Evolutionary conservation across 140 eudicot species (phyloP).

Genomic region (Anethum foeniculum): DNA sequence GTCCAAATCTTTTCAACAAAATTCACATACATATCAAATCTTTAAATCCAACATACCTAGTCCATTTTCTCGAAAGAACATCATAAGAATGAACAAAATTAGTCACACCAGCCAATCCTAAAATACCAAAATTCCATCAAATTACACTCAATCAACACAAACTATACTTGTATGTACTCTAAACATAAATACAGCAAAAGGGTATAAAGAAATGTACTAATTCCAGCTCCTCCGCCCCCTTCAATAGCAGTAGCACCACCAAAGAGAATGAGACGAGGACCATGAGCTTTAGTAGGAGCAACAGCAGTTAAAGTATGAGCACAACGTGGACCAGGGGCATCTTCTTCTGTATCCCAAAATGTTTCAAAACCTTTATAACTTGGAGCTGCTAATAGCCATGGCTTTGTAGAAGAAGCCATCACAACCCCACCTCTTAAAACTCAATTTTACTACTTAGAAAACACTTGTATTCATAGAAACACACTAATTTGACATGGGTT

Average conservation of each 20-base stretch:
- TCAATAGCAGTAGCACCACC: constrained; percentile 99
- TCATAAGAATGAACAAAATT: constrained; percentile 86
- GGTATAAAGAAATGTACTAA: constrained; percentile 30
- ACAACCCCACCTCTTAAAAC: background rate
- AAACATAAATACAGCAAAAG: background rate
- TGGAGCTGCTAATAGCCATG: constrained; percentile 93
- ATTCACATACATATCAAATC: background rate
- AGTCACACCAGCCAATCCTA: constrained; percentile 97
- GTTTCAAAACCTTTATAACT: constrained; percentile 51
- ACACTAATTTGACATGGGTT: background rate
- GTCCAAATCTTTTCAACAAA: constrained; percentile 3
- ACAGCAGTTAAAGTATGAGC: constrained; percentile 93
- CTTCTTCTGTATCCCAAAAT: constrained; percentile 86
- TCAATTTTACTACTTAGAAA: background rate
- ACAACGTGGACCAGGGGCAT: constrained; percentile 93
- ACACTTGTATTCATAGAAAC: background rate
- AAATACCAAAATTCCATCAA: constrained; percentile 11
- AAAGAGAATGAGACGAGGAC: constrained; percentile 82
- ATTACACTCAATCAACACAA: background rate
- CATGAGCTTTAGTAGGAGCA: constrained; percentile 74
- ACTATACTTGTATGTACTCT: constrained; percentile 20
- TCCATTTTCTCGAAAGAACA: constrained; percentile 85
- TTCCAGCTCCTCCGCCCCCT: constrained; percentile 73
- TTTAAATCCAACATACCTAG: constrained; percentile 33
- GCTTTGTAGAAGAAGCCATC: constrained; percentile 57